Base-by-base conservation (phyloP, 768 basidiomycete genomes). In the Sistotremastrum suecicum region DNA sequence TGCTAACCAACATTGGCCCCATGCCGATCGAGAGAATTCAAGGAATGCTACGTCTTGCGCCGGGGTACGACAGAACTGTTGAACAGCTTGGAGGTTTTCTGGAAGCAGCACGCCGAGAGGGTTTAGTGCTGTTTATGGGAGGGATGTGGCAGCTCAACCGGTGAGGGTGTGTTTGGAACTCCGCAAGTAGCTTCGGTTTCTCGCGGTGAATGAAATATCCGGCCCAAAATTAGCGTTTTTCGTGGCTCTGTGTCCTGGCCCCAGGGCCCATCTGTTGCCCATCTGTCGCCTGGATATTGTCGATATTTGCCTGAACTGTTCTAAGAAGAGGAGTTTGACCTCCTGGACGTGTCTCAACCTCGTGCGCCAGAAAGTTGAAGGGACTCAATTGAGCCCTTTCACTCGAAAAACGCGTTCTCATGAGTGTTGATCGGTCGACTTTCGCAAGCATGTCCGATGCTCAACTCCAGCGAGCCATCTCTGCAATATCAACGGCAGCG, bases 21-120 rank as follows among this genome's bases (percentile, higher is more conserved):
- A 68, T 91, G 10, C 72, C 82, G 2, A 56, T 86, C 39, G 82
- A 86, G 49, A 74, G 83, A n/a, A 89, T 95, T 55, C 90, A 95
- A 58, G 68, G 73, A 2, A 90, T 91, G 83, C 69, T 95, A 49
- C 80, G 75, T 58, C 78, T 87, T 56, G 85, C 83, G 7, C 83
- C 82, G 3, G 80, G 76, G 3, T 94, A 91, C 60, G 79, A 89
- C 55, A 75, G 77, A 50, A 78, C 79, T 3, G 60, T 78, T 7
- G 88, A 90, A 30, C 86, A 95, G 58, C 71, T 95, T 3, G 74
- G 66, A 3, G 65, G 58, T 36, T 88, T 94, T 53, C 75, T 95
- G 75, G 83, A 90, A 54, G 80, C 81, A 29, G 80, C 87, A 36
- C 71, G 76, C 50, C 66, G 77, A 46, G 86, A 92, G 56, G 86